phyloP scores from a whole-genome alignment of 345 rosid species.

The Moricandia arvensis region DNA sequence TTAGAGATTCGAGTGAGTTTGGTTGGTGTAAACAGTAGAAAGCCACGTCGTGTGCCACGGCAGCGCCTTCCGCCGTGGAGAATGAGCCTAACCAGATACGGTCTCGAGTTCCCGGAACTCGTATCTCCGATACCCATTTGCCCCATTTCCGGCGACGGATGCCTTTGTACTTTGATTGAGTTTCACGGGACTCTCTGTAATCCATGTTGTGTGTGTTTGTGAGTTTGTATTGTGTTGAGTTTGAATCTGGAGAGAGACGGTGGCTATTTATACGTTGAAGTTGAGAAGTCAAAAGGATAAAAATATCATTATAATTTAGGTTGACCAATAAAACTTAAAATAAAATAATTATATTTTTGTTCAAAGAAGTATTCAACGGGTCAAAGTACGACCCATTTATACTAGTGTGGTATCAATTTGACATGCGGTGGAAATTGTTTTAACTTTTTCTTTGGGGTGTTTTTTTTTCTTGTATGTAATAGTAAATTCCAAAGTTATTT shows the following conservation, averaged over 20 bases:
- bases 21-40: constrained; percentile 64
- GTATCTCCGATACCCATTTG: constrained; percentile 91
- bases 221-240: constrained; percentile 6
- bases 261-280: constrained; percentile 60
- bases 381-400: constrained; percentile 33
- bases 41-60: constrained; percentile 86
- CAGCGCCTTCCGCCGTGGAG: constrained; percentile 72
- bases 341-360: not conserved
- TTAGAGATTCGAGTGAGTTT: constrained; percentile 40
- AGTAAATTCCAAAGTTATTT: no score
- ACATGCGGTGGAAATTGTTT: not conserved
- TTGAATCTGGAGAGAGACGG: constrained; percentile 2
- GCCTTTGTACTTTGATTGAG: constrained; percentile 61
- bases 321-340: not conserved
- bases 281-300: constrained; percentile 4
- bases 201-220: constrained; percentile 5
- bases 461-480: not conserved
- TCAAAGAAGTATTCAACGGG: constrained; percentile 10
- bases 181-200: constrained; percentile 8
- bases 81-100: constrained; percentile 92
- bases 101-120: constrained; percentile 79
- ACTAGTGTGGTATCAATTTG: not conserved
- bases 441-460: not conserved
- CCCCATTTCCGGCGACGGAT: constrained; percentile 91
- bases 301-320: not conserved